Evolutionary conservation across 1,284 basidiomycete species (phyloP).

Genomic region (Boletus austroedulis): DNA sequence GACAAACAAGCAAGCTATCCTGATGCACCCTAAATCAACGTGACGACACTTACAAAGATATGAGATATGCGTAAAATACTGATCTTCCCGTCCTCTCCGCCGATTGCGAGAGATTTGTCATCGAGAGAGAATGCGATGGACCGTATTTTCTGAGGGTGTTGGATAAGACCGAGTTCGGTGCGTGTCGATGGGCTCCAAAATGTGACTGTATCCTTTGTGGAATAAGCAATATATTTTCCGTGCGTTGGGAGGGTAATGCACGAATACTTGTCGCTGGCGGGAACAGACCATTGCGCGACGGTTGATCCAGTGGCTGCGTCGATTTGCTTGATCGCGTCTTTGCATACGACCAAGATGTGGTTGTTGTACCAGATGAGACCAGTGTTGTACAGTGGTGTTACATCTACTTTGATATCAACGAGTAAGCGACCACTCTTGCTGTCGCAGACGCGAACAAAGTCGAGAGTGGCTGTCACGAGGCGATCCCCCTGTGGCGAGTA

Average conservation of each 20-base stretch:
- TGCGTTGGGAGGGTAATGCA: neutral
- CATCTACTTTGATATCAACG: neutral
- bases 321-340: neutral
- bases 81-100: neutral
- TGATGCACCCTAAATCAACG: neutral
- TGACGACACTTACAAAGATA: neutral
- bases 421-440: neutral
- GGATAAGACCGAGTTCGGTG: neutral
- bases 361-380: neutral
- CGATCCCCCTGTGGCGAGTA: too few species aligned
- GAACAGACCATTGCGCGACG: neutral
- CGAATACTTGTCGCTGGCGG: fast-evolving
- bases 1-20: neutral
- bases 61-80: neutral
- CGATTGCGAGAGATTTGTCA: neutral
- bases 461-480: too few species aligned
- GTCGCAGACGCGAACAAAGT: neutral
- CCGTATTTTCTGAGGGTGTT: neutral
- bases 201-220: neutral
- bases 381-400: neutral
- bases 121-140: constrained; percentile 1
- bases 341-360: neutral
- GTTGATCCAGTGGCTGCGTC: neutral
- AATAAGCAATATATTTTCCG: neutral
- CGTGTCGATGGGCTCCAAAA: neutral